Evolutionary conservation across 2,329 filamentous ascomycete genomes (phyloP).

Genomic region (Talaromyces marneffei): DNA sequence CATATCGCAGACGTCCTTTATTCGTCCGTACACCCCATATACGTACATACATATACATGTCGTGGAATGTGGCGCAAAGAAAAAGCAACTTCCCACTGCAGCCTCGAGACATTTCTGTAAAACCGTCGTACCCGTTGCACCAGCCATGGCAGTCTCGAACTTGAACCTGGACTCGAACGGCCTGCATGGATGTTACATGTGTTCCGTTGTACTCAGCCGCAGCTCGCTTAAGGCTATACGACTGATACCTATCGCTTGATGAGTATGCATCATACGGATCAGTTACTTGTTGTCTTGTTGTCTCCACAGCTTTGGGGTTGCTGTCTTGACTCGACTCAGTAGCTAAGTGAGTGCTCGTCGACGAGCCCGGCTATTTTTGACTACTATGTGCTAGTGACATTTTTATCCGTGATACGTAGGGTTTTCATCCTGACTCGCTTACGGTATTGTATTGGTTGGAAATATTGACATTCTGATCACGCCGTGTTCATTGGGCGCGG

Average conservation of each 20-base stretch:
- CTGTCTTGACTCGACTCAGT: neutral
- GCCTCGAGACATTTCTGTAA: neutral
- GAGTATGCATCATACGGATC: neutral
- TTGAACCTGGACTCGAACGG: neutral
- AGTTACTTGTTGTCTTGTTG: neutral
- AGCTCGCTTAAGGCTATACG: neutral
- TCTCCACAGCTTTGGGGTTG: neutral
- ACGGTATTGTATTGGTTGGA: neutral
- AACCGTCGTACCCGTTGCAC: neutral
- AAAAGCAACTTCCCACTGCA: neutral
- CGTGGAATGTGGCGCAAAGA: slow-evolving; percentile 9
- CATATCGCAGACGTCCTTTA: neutral
- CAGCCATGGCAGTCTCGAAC: slow-evolving; percentile 1
- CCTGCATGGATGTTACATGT: neutral
- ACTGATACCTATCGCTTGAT: neutral
- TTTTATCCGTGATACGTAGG: neutral
- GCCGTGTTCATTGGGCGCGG: neutral
- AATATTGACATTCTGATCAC: neutral
- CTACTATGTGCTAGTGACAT: neutral
- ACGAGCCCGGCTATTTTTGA: neutral
- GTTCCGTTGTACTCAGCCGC: neutral
- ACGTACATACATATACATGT: neutral
- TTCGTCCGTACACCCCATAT: neutral
- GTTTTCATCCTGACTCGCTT: neutral
- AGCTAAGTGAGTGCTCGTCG: neutral